Evolutionary conservation across 2,329 filamentous ascomycete genomes (phyloP).

Genomic region (Pseudonectria foliicola): DNA sequence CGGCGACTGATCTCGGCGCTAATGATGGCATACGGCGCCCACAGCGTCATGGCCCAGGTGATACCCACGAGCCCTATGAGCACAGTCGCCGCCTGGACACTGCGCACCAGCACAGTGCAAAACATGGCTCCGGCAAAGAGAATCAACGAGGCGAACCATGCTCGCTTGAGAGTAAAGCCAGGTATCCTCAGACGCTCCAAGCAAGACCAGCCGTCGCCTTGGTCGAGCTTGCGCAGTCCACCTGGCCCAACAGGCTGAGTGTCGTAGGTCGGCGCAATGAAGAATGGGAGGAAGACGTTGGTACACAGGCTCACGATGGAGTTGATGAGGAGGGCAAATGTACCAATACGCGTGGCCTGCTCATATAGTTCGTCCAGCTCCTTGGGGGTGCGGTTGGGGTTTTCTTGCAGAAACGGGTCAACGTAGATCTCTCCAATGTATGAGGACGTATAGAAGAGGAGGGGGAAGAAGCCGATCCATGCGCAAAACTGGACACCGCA

Average conservation of each 20-base stretch:
- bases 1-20: slow-evolving; percentile 83
- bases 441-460: slow-evolving; percentile 90
- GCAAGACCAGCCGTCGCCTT: slow-evolving; percentile 32
- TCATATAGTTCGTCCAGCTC: slow-evolving; percentile 79
- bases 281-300: slow-evolving; percentile 77
- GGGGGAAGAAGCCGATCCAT: slow-evolving; percentile 94
- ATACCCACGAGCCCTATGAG: slow-evolving; percentile 79
- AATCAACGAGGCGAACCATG: slow-evolving; percentile 81
- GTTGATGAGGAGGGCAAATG: slow-evolving; percentile 82
- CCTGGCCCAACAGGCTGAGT: slow-evolving; percentile 31
- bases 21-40: slow-evolving; percentile 94
- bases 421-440: slow-evolving; percentile 92
- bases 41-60: slow-evolving; percentile 86
- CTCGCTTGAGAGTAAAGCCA: slow-evolving; percentile 76
- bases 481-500: slow-evolving; percentile 79
- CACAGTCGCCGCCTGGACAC: slow-evolving; percentile 63
- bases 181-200: slow-evolving; percentile 65
- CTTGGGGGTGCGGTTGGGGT: slow-evolving; percentile 68
- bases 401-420: slow-evolving; percentile 68
- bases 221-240: slow-evolving; percentile 20
- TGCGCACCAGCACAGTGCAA: slow-evolving; percentile 70
- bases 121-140: slow-evolving; percentile 78
- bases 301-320: slow-evolving; percentile 75
- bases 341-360: slow-evolving; percentile 76
- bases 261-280: slow-evolving; percentile 76